Percentiles rank a stretch among this genome's conserved stretches.
phyloP scores from a whole-genome alignment of 2,329 filamentous ascomycete species.

The Cordyceps javanica region DNA sequence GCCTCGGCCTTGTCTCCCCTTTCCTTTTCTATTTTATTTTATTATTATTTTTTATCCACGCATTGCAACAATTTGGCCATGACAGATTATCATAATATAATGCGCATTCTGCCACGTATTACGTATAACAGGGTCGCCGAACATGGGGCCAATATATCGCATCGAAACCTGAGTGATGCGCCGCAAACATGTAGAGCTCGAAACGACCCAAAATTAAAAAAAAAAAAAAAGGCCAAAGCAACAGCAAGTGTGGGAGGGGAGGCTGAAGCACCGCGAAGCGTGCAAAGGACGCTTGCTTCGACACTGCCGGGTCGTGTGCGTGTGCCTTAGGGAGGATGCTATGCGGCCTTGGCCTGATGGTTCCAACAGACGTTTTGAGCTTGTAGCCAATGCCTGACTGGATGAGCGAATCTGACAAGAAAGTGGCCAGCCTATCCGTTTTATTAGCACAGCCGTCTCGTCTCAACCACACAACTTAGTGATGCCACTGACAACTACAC shows the following conservation, averaged over 20 bases:
- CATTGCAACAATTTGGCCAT: no score
- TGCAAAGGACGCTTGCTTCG: no score
- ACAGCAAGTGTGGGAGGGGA: no score
- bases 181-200: not conserved
- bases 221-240: not conserved
- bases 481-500: not conserved
- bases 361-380: not conserved
- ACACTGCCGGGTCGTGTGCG: no score
- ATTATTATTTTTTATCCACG: no score
- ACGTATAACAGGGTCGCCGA: not conserved
- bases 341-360: no score
- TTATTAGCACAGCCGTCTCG: not conserved
- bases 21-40: no score
- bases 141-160: not conserved
- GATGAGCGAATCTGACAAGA: not conserved
- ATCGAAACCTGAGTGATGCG: not conserved
- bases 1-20: not conserved
- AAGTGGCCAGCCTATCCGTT: not conserved
- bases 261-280: no score
- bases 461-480: not conserved
- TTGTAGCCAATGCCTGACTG: not conserved
- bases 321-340: no score
- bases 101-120: not conserved
- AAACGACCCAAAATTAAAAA: not conserved
- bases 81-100: not conserved